Evolutionary conservation across 139 green algal genomes (phyloP).

Genomic region (Picochlorum sp.): DNA sequence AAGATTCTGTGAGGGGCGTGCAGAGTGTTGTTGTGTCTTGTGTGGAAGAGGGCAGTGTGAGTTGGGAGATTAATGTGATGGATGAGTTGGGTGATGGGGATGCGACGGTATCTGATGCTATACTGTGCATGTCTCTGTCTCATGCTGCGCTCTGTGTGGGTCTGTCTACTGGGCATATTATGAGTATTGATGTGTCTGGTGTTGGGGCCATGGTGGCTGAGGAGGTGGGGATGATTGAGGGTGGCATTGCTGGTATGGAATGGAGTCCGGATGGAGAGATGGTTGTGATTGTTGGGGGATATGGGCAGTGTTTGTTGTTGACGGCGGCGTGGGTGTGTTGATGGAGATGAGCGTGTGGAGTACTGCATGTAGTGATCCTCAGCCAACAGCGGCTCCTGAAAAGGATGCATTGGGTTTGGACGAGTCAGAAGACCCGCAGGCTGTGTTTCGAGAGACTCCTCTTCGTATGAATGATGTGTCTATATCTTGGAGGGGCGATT

Average conservation of each 20-base stretch:
- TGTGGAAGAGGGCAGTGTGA: no score
- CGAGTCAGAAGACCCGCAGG: not conserved
- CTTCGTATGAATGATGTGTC: slow-evolving; percentile 1
- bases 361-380: not conserved
- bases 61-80: no score
- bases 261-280: slow-evolving; percentile 80
- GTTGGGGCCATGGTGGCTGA: slow-evolving; percentile 9
- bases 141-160: not conserved
- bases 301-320: slow-evolving; percentile 67
- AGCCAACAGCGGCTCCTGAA: not conserved
- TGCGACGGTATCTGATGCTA: no score
- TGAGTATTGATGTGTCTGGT: slow-evolving; percentile 35
- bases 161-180: slow-evolving; percentile 40
- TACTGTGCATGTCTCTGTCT: no score
- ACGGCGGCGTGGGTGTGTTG: slow-evolving; percentile 25
- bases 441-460: not conserved
- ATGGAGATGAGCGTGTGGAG: slow-evolving; percentile 1
- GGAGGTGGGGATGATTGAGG: slow-evolving; percentile 55
- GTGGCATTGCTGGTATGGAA: slow-evolving; percentile 44
- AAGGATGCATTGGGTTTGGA: not conserved
- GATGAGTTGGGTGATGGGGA: no score
- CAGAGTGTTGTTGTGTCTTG: no score
- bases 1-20: no score
- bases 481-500: slow-evolving; percentile 73
- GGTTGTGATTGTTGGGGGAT: slow-evolving; percentile 48